phyloP scores from a whole-genome alignment of 345 rosid genomes.

The Erysimum cheiranthoides region DNA sequence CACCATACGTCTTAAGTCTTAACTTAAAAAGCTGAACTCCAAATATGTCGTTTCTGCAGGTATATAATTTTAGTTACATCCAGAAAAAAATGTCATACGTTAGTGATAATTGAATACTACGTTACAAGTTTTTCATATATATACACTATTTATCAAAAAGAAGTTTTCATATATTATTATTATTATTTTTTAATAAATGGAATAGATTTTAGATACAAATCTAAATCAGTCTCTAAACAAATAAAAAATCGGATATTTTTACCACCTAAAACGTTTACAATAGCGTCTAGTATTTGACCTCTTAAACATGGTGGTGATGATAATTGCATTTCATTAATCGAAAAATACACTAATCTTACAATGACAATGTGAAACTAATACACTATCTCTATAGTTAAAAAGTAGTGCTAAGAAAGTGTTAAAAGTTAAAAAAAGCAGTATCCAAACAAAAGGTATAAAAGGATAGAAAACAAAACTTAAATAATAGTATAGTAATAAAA shows the following conservation, averaged over 20 bases:
- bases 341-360: slow-evolving; percentile 17
- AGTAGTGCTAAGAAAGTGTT: slow-evolving; percentile 25
- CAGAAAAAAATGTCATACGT: no score
- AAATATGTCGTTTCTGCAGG: not conserved
- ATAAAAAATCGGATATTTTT: no score
- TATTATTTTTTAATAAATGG: no score
- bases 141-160: no score
- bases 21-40: not conserved
- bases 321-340: slow-evolving; percentile 10
- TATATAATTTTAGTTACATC: not conserved
- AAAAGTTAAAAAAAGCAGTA: slow-evolving; percentile 27
- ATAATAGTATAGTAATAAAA: slow-evolving; percentile 25
- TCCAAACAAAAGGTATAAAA: slow-evolving; percentile 40
- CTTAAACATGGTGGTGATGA: not conserved
- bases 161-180: no score
- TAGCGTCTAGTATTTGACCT: not conserved
- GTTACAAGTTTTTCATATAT: no score
- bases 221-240: no score
- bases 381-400: slow-evolving; percentile 8
- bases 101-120: no score
- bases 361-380: slow-evolving; percentile 17
- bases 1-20: not conserved
- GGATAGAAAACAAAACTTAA: not conserved
- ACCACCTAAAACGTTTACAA: no score
- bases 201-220: no score